Percentiles rank a stretch among this genome's conserved stretches.
These are phyloP conservation scores for Psilocybe subaeruginosa DNA, from an alignment of 768 basidiomycete genomes.

Conservation along the genomic window DNA sequence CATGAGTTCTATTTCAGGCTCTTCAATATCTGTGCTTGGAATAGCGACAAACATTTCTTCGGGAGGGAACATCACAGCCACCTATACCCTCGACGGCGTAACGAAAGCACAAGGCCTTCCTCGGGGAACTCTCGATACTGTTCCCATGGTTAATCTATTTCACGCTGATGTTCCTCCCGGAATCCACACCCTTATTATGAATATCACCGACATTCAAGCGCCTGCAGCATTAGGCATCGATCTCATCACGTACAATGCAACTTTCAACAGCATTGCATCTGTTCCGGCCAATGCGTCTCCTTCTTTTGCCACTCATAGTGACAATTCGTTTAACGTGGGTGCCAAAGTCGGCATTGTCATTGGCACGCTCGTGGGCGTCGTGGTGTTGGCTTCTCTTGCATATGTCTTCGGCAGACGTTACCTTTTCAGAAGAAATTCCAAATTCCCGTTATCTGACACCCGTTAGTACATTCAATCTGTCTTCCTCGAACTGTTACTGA, in stretches of 20 bases:
- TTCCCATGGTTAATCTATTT: slow-evolving; percentile 39
- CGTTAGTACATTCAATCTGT: not conserved
- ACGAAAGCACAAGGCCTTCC: slow-evolving; percentile 27
- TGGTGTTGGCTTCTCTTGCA: not conserved
- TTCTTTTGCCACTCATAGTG: not conserved
- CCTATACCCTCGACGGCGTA: slow-evolving; percentile 40
- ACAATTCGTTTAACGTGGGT: not conserved
- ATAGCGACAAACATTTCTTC: slow-evolving; percentile 30
- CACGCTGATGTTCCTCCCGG: slow-evolving; percentile 35
- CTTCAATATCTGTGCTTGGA: slow-evolving; percentile 39
- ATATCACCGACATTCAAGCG: slow-evolving; percentile 36
- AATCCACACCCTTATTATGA: slow-evolving; percentile 38
- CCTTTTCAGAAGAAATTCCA: slow-evolving; percentile 4
- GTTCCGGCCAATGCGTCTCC: slow-evolving; percentile 4
- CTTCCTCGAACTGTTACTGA: not conserved
- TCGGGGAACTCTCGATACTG: slow-evolving; percentile 27
- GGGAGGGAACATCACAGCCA: slow-evolving; percentile 32
- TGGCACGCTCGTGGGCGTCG: slow-evolving; percentile 8
- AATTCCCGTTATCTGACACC: slow-evolving; percentile 2
- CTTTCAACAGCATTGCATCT: slow-evolving; percentile 26
- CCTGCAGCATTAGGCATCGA: slow-evolving; percentile 39
- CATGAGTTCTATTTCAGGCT: slow-evolving; percentile 28
- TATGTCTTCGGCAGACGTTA: not conserved
- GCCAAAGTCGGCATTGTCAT: slow-evolving; percentile 22
- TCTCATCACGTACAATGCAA: slow-evolving; percentile 41